A percentile compares a stretch with the other conserved stretches of the same genome.
Conservation (phyloP, 2,329 filamentous ascomycete genomes). For the Didymella arachidicola region DNA sequence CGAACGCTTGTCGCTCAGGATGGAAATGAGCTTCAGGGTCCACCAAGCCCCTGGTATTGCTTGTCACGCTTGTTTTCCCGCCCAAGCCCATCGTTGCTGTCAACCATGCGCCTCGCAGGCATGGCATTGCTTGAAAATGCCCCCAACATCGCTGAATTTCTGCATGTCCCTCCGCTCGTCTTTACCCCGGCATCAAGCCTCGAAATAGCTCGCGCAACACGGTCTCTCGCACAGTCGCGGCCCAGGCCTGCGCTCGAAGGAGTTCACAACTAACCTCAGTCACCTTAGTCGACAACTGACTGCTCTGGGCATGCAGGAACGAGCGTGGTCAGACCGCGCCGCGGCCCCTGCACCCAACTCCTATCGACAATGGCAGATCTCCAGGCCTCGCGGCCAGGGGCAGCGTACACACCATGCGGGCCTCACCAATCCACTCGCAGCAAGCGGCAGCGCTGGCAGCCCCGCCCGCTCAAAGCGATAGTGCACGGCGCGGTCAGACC, state of each 20-base stretch:
- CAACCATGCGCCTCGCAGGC: constrained; percentile 24
- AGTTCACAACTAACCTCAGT: constrained; percentile 20
- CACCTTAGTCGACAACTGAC: constrained; percentile 19
- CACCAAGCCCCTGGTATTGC: constrained; percentile 23
- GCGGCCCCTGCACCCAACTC: constrained; percentile 23
- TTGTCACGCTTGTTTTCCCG: constrained; percentile 9
- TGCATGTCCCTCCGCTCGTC: neutral
- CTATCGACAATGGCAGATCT: constrained; percentile 27
- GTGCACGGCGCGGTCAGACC: constrained; percentile 24
- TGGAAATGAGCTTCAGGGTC: constrained; percentile 27
- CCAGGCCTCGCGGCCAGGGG: constrained; percentile 7
- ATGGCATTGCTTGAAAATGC: constrained; percentile 37
- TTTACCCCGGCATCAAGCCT: neutral
- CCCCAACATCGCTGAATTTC: neutral
- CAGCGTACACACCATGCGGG: neutral
- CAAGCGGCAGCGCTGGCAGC: constrained; percentile 24
- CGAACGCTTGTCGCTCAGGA: constrained; percentile 1
- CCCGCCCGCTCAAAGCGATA: constrained; percentile 23
- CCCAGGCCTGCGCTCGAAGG: constrained; percentile 17
- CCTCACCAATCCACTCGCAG: constrained; percentile 24
- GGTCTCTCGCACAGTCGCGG: constrained; percentile 4
- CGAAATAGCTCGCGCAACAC: neutral
- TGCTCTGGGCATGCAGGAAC: constrained; percentile 27
- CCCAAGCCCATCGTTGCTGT: constrained; percentile 27
- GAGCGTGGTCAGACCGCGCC: constrained; percentile 20